Base-by-base conservation (phyloP, 2,329 filamentous ascomycete species). In the Alternaria brassicicola region DNA sequence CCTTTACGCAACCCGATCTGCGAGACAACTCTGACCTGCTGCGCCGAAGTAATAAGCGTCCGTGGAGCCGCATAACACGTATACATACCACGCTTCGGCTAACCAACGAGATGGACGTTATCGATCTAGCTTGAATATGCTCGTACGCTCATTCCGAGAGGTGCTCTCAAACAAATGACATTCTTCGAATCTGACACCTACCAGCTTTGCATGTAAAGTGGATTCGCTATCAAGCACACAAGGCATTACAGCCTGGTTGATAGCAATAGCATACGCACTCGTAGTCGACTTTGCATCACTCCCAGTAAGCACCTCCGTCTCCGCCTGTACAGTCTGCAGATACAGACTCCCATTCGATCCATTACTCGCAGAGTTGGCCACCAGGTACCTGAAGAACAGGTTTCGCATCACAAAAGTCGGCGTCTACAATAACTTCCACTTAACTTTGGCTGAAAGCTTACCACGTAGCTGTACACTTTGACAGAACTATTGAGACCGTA, bases 261-360 rank as follows among this genome's bases (percentile, higher is more conserved):
- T 45, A 13, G n/a, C n/a, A 2, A 30, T 46, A 46, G 42, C 30
- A 0, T 46, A 46, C 3, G 42, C 42, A 19, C 15, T 46, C 1
- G 42, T 46, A 6, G 42, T 9, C 7, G 31, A 3, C 10, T 46
- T 46, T 26, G 42, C 42, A 1, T 46, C 31, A 15, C 42, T 46
- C 0, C 42, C 42, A 2, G 26, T 46, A 2, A 46, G 31, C 12
- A 46, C 42, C 4, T 46, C 42, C 1, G 42, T 46, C 0, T 26
- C 42, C 2, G 42, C 42, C 42, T 46, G 26, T 6, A 46, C 42
- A 1, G 28, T 30, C 26, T 31, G 42, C 7, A 46, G 2, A 2
- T 31, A 46, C 42, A 46, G 21, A 17, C 42, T 46, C n/a, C n/a
- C n/a, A 46, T 15, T 46, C 12, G 42, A 46, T 2, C 42, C 26